These are phyloP conservation scores for Protostelium mycophagum DNA, from an alignment of 78 protist species.

Conservation along the genomic window DNA sequence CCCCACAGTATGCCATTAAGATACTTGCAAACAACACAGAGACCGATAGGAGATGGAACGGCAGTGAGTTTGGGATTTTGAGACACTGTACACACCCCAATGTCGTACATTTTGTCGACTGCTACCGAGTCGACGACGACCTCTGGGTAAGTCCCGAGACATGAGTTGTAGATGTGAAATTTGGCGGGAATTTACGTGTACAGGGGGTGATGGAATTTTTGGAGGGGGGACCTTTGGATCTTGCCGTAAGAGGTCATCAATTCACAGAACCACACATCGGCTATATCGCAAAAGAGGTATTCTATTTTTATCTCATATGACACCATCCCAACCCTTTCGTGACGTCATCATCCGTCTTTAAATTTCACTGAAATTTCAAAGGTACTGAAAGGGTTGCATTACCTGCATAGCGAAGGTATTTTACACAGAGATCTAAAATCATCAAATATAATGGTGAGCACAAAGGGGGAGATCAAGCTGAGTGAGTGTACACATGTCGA, in stretches of 20 bases:
- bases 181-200: not conserved
- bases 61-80: constrained; percentile 41
- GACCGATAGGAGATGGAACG: constrained; percentile 39
- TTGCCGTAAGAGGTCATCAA: constrained; percentile 23
- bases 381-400: constrained; percentile 4
- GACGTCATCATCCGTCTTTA: no score
- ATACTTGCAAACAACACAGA: not conserved
- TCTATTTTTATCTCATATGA: no score
- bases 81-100: constrained; percentile 48
- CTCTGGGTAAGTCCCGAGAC: constrained; percentile 8
- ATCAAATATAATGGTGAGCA: constrained; percentile 41
- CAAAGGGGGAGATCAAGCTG: constrained; percentile 44
- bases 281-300: constrained; percentile 16
- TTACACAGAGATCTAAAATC: constrained; percentile 52
- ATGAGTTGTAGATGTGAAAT: no score
- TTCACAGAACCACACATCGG: constrained; percentile 42
- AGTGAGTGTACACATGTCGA: constrained; percentile 3
- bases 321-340: no score
- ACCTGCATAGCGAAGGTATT: constrained; percentile 15
- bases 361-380: no score
- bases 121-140: constrained; percentile 29
- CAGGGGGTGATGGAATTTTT: constrained; percentile 49
- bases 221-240: constrained; percentile 48
- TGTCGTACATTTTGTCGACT: constrained; percentile 23
- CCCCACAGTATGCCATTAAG: not conserved